Percentiles rank a stretch among this genome's conserved stretches.
phyloP scores from a whole-genome alignment of 306 rosid genomes.

The Vigna trinervia region DNA sequence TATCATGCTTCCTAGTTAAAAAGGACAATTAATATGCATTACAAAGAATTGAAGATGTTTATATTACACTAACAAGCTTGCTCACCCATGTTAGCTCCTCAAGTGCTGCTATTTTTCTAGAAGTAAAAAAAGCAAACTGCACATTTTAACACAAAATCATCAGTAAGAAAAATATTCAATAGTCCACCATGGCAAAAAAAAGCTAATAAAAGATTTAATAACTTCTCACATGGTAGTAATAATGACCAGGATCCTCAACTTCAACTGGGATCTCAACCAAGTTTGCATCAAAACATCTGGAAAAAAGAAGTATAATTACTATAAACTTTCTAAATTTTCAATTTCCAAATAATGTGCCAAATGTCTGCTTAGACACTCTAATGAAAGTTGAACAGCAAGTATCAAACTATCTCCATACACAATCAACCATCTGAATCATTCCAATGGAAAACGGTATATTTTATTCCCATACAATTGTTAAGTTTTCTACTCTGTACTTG shows the following conservation, averaged over 20 bases:
- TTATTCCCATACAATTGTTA: background rate
- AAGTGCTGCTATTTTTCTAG: slow-evolving; percentile 71
- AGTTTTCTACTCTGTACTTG: background rate
- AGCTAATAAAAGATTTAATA: slow-evolving; percentile 37
- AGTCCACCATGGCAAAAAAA: slow-evolving; percentile 37
- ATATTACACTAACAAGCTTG: slow-evolving; percentile 38
- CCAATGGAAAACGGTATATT: too few species aligned
- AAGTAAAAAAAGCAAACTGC: slow-evolving; percentile 88
- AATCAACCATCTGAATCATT: slow-evolving; percentile 1
- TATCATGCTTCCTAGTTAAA: slow-evolving; percentile 24
- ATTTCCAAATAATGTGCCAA: slow-evolving; percentile 15
- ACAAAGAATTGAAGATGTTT: slow-evolving; percentile 16
- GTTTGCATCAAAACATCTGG: slow-evolving; percentile 92
- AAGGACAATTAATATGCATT: slow-evolving; percentile 26
- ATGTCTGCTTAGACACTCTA: slow-evolving; percentile 25
- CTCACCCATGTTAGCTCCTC: slow-evolving; percentile 99
- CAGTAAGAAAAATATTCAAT: slow-evolving; percentile 34
- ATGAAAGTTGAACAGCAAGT: slow-evolving; percentile 13
- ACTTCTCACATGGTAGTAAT: slow-evolving; percentile 76
- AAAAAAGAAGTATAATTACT: slow-evolving; percentile 20
- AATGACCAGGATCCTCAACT: slow-evolving; percentile 73
- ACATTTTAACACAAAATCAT: slow-evolving; percentile 37
- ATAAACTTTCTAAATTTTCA: slow-evolving; percentile 7
- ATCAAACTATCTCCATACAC: background rate
- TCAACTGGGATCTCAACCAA: slow-evolving; percentile 85